phyloP scores from a whole-genome alignment of 148 eudicot species.

The Fagopyrum homotropicum region DNA sequence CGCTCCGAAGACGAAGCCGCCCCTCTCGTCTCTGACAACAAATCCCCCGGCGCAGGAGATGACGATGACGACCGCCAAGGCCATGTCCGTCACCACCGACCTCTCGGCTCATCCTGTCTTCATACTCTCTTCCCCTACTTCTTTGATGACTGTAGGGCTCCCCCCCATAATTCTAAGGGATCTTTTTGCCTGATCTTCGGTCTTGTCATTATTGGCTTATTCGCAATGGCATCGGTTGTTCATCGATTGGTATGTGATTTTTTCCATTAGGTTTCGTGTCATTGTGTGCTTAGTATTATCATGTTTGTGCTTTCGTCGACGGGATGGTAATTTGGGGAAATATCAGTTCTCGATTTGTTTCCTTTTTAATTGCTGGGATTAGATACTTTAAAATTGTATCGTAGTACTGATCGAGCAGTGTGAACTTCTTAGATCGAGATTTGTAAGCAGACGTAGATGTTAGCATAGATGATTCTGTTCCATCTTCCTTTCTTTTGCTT shows the following conservation, averaged over 20 bases:
- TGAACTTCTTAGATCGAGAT: background rate
- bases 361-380: background rate
- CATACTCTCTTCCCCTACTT: constrained; percentile 25
- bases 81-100: constrained; percentile 45
- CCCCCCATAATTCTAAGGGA: constrained; percentile 41
- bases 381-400: background rate
- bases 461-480: background rate
- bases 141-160: constrained; percentile 43
- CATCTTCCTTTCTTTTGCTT: background rate
- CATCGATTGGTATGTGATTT: constrained; percentile 49
- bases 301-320: constrained; percentile 6
- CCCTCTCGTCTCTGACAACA: constrained; percentile 36
- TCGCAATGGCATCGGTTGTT: constrained; percentile 50
- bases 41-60: constrained; percentile 13
- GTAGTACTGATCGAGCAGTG: background rate
- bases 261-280: background rate
- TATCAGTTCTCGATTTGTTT: background rate
- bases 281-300: background rate
- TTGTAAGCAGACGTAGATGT: background rate
- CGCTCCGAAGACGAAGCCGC: constrained; percentile 38
- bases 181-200: constrained; percentile 38
- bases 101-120: constrained; percentile 29
- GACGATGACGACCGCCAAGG: constrained; percentile 32
- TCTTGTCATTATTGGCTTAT: constrained; percentile 40
- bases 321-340: background rate